Conservation (phyloP, 768 basidiomycete genomes). For the Cubamyces lactineus region DNA sequence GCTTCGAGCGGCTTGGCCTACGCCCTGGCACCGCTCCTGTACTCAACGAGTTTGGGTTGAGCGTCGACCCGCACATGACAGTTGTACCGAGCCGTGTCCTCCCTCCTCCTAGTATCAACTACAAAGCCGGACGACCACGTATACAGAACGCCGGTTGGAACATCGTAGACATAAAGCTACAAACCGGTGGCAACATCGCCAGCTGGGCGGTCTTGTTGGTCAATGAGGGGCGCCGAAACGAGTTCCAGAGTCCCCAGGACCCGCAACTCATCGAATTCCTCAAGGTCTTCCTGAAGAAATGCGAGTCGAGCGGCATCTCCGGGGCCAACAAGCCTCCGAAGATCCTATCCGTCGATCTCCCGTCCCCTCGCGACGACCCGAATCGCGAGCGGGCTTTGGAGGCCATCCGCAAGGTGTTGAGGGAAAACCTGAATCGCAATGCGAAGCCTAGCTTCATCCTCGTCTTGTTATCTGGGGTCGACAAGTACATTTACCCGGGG, state of each 20-base stretch:
- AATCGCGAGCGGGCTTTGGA: constrained; percentile 48
- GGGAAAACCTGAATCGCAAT: constrained; percentile 16
- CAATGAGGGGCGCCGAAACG: constrained; percentile 45
- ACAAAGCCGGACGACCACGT: constrained; percentile 48
- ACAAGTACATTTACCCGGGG: constrained; percentile 80
- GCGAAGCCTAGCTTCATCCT: constrained; percentile 65
- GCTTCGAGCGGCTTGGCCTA: constrained; percentile 60
- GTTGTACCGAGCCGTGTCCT: constrained; percentile 69
- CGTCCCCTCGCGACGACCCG: constrained; percentile 41
- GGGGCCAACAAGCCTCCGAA: constrained; percentile 43
- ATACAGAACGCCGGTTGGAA: constrained; percentile 76
- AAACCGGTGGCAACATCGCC: constrained; percentile 50
- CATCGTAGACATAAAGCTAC: constrained; percentile 71
- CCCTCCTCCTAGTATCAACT: constrained; percentile 57
- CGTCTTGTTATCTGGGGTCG: constrained; percentile 66
- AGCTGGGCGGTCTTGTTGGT: constrained; percentile 74
- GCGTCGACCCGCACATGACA: constrained; percentile 60
- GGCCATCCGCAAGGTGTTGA: constrained; percentile 40
- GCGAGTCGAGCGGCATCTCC: constrained; percentile 60
- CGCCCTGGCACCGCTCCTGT: constrained; percentile 41
- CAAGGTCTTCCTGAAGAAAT: constrained; percentile 56
- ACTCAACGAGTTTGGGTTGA: constrained; percentile 59
- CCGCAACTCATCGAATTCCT: constrained; percentile 47
- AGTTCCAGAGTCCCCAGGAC: constrained; percentile 48
- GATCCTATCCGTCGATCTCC: constrained; percentile 39